Conservation (phyloP, 176 grass and related monocot species). For the Juncus inflexus region DNA sequence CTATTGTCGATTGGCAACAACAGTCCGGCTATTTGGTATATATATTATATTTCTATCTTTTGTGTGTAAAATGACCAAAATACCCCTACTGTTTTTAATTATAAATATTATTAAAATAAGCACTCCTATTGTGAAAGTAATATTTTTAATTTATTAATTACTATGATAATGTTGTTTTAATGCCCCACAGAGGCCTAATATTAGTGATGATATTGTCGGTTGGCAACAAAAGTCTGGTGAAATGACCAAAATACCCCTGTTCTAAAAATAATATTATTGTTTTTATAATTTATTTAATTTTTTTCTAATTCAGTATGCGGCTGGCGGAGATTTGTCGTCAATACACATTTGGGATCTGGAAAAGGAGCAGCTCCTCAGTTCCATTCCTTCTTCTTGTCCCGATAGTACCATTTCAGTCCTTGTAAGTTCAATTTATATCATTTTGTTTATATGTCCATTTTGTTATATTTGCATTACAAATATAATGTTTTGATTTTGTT, state of each 20-base stretch:
- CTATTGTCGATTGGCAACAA: slow-evolving; percentile 92
- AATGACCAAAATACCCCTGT: background rate
- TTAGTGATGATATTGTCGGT: no score
- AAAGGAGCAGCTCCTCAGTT: slow-evolving; percentile 66
- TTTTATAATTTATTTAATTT: slow-evolving; percentile 4
- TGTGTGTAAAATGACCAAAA: background rate
- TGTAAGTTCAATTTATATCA: slow-evolving; percentile 41
- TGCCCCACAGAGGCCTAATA: no score
- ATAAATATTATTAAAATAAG: background rate
- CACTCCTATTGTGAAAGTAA: background rate
- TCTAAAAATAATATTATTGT: slow-evolving; percentile 25
- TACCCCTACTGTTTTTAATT: background rate
- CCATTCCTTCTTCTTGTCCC: slow-evolving; percentile 51
- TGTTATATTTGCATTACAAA: background rate
- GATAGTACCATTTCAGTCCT: slow-evolving; percentile 71
- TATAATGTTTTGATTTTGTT: slow-evolving; percentile 16
- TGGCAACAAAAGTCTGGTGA: background rate
- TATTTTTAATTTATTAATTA: background rate
- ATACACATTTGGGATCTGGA: slow-evolving; percentile 90
- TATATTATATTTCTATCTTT: background rate
- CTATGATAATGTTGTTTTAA: no score
- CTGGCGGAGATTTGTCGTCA: slow-evolving; percentile 60
- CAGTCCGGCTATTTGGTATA: slow-evolving; percentile 85
- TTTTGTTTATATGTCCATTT: slow-evolving; percentile 16
- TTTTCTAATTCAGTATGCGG: slow-evolving; percentile 65